Base-by-base conservation (phyloP, 2,329 filamentous ascomycete species). In the Arachnomyces sp. region DNA sequence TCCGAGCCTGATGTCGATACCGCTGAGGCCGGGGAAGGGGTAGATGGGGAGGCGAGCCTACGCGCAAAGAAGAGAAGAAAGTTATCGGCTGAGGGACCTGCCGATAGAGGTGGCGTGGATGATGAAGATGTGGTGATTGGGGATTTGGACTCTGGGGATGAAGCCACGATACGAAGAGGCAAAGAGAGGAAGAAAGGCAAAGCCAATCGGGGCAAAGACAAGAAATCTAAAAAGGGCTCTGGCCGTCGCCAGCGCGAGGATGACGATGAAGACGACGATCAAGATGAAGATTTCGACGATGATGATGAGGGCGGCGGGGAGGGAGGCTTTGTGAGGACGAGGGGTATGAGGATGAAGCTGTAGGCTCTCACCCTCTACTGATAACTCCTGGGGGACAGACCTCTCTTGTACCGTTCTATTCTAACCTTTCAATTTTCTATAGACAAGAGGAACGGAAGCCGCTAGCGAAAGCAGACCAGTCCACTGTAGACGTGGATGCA, bases 81-180 rank as follows among this genome's bases (percentile, higher is more conserved):
- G 43, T 57, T 54, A 4, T 40, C 39, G 11, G 56, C 48, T 48
- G 65, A 54, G 45, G 57, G 33, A 37, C 53, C 42, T 28, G 52
- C 49, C 11, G 55, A 56, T 37, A 42, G 39, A 28, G 46, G 44
- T 16, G 44, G 40, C 4, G 47, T 45, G 3, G 51, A 56, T 7
- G 40, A 40, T 20, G 43, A 38, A 15, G 35, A 43, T 15, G 28
- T 41, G 7, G 20, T 43, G n/a, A 59, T 59, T 7, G 57, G 58
- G 4, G 68, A 66, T 29, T 55, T 76, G 3, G 70, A 75, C 43
- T 76, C 73, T 7, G 74, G 74, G 3, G 74, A 77, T 48, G 74
- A 77, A 49, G 67, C 60, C 6, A 76, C 70, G n/a, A 74, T 77
- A 31, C 60, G 59, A 40, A 72, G 69, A 45, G 66, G 63, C 12